A percentile compares a stretch with the other conserved stretches of the same genome.
Conservation (phyloP, 2,329 filamentous ascomycete species). For the Colletotrichum destructivum region DNA sequence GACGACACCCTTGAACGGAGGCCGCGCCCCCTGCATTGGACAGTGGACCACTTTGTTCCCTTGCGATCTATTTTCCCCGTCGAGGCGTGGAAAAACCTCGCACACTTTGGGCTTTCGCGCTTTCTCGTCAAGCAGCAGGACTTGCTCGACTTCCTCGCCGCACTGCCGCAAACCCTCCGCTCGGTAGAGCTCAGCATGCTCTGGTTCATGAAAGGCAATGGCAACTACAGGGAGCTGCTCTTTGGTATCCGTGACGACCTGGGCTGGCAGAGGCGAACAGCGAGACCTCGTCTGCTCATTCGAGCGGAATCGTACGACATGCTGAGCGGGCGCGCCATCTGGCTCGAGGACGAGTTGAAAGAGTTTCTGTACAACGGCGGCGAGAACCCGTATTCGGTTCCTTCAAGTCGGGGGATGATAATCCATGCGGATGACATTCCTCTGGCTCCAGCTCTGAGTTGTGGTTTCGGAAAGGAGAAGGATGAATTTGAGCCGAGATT, state of each 20-base stretch:
- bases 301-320: not conserved
- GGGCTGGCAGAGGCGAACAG: conserved; percentile 38
- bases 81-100: conserved; percentile 47
- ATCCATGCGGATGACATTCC: not conserved
- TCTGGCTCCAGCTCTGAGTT: not conserved
- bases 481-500: conserved; percentile 16
- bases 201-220: conserved; percentile 43
- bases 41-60: conserved; percentile 35
- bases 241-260: conserved; percentile 44
- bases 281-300: conserved; percentile 23
- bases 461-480: conserved; percentile 11
- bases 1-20: not conserved
- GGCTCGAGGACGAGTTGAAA: conserved; percentile 34
- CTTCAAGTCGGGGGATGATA: not conserved
- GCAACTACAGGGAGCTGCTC: conserved; percentile 43
- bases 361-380: conserved; percentile 47
- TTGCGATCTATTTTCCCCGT: conserved; percentile 51
- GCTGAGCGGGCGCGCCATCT: not conserved
- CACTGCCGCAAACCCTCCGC: conserved; percentile 48
- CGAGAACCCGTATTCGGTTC: conserved; percentile 43
- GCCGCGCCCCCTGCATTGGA: not conserved
- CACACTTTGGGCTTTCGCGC: conserved; percentile 50
- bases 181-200: conserved; percentile 54
- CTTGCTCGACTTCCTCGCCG: conserved; percentile 48
- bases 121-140: conserved; percentile 48